Percentiles rank a stretch among this genome's conserved stretches.
Conservation (phyloP, 371 early-diverging fungal genomes). For the Mucor lusitanicus region DNA sequence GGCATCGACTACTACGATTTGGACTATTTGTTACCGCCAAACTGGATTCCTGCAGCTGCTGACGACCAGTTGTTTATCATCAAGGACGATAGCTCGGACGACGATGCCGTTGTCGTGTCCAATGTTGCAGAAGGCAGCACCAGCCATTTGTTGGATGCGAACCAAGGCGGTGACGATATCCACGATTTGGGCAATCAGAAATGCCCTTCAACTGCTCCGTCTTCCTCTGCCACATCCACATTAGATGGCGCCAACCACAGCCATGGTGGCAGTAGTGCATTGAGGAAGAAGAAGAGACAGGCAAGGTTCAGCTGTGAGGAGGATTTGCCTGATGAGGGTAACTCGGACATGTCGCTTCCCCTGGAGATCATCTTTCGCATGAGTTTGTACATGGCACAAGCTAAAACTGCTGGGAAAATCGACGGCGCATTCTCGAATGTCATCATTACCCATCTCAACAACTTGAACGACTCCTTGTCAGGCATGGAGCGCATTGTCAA, state of each 20-base stretch:
- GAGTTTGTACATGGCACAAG: conserved; percentile 54
- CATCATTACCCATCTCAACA: conserved; percentile 52
- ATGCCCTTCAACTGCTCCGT: conserved; percentile 9
- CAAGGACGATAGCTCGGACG: conserved; percentile 14
- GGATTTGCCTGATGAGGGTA: conserved; percentile 42
- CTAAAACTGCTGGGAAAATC: conserved; percentile 45
- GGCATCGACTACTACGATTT: conserved; percentile 61
- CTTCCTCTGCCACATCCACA: conserved; percentile 10
- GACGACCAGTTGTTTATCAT: conserved; percentile 23
- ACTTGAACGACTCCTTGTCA: conserved; percentile 67
- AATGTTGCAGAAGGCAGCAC: not conserved
- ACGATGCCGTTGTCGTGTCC: conserved; percentile 2
- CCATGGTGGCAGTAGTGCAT: not conserved
- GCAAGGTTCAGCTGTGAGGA: conserved; percentile 34
- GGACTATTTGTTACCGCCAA: conserved; percentile 53
- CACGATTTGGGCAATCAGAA: conserved; percentile 15
- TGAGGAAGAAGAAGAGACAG: conserved; percentile 6
- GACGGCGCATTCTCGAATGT: conserved; percentile 52
- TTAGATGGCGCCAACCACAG: not conserved
- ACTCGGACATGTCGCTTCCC: conserved; percentile 59
- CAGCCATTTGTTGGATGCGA: conserved; percentile 12
- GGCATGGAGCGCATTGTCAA: conserved; percentile 75
- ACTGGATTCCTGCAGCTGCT: conserved; percentile 49
- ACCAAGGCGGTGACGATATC: conserved; percentile 18
- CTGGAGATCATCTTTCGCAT: conserved; percentile 61